phyloP scores from a whole-genome alignment of 495 filamentous ascomycete genomes.

The Achaetomiella virescens region DNA sequence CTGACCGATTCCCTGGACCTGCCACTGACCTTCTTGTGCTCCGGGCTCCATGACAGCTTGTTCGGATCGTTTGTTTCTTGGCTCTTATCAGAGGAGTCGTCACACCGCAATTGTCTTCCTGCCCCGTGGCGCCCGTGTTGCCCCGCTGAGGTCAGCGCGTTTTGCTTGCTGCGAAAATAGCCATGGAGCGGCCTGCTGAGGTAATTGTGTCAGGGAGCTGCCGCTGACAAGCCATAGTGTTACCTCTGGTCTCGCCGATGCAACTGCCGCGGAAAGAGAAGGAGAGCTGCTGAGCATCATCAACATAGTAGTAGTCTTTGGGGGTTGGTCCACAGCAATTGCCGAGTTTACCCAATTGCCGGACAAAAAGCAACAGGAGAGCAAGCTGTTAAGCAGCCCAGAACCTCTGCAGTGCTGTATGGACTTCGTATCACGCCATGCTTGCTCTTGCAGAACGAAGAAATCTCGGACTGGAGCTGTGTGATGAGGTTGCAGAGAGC shows the following conservation, averaged over 20 bases:
- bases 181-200: conserved; percentile 15
- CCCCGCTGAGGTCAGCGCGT: conserved; percentile 1
- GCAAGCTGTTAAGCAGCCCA: background rate
- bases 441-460: background rate
- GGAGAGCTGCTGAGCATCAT: too few species aligned
- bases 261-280: background rate
- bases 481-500: conserved; percentile 4
- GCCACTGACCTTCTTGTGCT: background rate
- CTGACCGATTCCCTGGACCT: conserved; percentile 5
- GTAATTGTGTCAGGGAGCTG: conserved; percentile 5
- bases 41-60: background rate
- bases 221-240: too few species aligned
- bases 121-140: background rate
- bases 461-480: background rate
- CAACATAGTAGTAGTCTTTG: too few species aligned
- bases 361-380: background rate
- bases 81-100: background rate
- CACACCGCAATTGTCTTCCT: conserved; percentile 15
- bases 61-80: background rate
- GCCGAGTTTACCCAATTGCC: background rate
- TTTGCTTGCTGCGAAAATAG: background rate
- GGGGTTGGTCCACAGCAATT: background rate
- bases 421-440: background rate
- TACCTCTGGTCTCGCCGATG: too few species aligned
- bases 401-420: background rate